phyloP scores from a whole-genome alignment of 2,329 filamentous ascomycete species.

The Tolypocladium inflatum region DNA sequence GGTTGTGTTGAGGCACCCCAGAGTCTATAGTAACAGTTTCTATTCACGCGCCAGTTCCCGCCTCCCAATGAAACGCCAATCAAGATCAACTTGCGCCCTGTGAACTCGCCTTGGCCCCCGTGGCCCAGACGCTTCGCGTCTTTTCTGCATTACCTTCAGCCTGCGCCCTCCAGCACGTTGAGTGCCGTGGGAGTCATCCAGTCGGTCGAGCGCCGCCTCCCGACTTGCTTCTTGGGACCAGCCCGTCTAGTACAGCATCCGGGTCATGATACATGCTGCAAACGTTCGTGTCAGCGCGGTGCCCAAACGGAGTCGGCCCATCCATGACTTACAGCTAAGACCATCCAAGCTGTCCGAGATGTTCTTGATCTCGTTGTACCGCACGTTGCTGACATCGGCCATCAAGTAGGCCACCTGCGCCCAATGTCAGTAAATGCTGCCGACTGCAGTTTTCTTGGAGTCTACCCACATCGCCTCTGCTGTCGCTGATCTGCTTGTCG shows the following conservation, averaged over 20 bases:
- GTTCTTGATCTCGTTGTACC: slow-evolving; percentile 71
- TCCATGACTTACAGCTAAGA: slow-evolving; percentile 56
- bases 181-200: neutral
- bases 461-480: slow-evolving; percentile 66
- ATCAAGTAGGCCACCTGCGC: slow-evolving; percentile 79
- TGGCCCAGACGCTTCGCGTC: neutral
- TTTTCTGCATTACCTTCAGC: neutral
- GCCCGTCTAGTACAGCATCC: slow-evolving; percentile 32
- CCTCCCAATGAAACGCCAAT: neutral
- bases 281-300: neutral
- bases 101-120: neutral
- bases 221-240: neutral
- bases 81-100: neutral
- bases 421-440: neutral
- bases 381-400: slow-evolving; percentile 90
- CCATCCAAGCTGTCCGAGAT: slow-evolving; percentile 76
- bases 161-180: neutral
- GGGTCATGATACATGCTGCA: slow-evolving; percentile 35
- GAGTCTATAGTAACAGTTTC: neutral
- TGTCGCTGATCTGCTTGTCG: slow-evolving; percentile 97
- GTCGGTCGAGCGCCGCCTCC: neutral
- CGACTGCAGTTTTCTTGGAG: too few relatives aligned
- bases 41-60: neutral
- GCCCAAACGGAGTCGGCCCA: neutral
- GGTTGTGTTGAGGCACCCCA: neutral